Base-by-base conservation (phyloP, 176 grass and related monocot genomes). In the Phragmites australis region DNA sequence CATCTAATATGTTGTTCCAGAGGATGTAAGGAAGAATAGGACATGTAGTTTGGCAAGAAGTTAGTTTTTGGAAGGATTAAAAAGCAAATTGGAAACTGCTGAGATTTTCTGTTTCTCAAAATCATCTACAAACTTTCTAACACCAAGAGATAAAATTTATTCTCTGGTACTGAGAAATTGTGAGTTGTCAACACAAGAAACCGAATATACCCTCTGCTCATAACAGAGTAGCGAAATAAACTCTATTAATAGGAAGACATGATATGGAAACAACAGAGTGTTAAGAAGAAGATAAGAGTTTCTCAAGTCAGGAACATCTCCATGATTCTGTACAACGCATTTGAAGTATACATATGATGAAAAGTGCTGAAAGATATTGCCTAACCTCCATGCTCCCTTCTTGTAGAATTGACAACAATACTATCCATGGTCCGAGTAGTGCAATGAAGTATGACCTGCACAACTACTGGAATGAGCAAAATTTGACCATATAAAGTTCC, bases 371-470 rank as follows among this genome's bases (percentile, higher is more conserved):
- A 87, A 85, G n/a, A 70, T 74, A 50, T 75, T 41, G n/a, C 62
- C 51, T 76, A 77, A 97, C 96, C 96, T 94, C 96, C 92, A 65
- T 86, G 82, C 82, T 98, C 86, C 72, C 34, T 84, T 89, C 90
- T 87, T 65, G 92, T 93, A 66, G 96, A 98, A 78, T 93, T 88
- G 29, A 98, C 43, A 65, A 98, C 68, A 77, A 77, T 71, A 45
- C 92, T 92, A 68, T 93, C 92, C 53, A 90, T 60, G 6, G 96
- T 93, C 48, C 86, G 90, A 73, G 70, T 94, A 61, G 90, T 98
- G 84, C 89, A 98, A 86, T 98, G 92, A 74, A 93, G 41, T 88
- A 94, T 72, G 29, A 94, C 96, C 96, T 94, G 86, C 48, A 86
- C 44, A 85, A 31, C 8, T 15, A 72, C 23, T 83, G 72, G 22